These are phyloP conservation scores for Sporothrix variecibatus DNA, from an alignment of 2,329 filamentous ascomycete species.

Conservation along the genomic window DNA sequence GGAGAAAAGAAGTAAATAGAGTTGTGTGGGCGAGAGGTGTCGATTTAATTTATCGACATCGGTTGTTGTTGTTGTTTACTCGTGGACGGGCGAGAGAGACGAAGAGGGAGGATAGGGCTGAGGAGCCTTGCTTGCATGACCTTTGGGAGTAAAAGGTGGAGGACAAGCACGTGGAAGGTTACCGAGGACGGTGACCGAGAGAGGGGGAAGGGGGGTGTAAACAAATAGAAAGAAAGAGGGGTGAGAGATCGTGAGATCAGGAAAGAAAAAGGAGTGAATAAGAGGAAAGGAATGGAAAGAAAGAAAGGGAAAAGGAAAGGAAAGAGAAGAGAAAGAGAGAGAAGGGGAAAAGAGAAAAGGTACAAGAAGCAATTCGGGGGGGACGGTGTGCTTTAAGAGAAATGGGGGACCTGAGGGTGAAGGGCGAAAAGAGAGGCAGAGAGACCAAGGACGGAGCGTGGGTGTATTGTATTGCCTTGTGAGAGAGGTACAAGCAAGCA, in stretches of 20 bases:
- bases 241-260: background rate
- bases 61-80: background rate
- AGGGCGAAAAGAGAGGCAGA: background rate
- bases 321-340: background rate
- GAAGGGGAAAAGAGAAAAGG: background rate
- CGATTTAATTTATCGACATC: background rate
- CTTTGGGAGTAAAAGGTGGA: background rate
- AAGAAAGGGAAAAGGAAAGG: background rate
- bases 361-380: slow-evolving; percentile 6
- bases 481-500: too few species aligned
- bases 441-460: background rate
- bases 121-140: slow-evolving; percentile 17
- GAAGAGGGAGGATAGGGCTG: background rate
- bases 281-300: background rate
- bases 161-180: background rate
- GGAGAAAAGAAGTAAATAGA: background rate
- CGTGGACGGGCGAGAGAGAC: background rate
- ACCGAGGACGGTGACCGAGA: background rate
- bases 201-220: slow-evolving; percentile 10
- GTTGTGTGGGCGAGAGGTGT: background rate
- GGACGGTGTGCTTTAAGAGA: slow-evolving; percentile 21
- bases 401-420: background rate
- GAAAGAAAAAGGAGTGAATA: background rate
- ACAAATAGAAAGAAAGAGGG: background rate
- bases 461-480: background rate